Evolutionary conservation across 495 filamentous ascomycete species (phyloP).

Genomic region (Aspergillus bridgeri): DNA sequence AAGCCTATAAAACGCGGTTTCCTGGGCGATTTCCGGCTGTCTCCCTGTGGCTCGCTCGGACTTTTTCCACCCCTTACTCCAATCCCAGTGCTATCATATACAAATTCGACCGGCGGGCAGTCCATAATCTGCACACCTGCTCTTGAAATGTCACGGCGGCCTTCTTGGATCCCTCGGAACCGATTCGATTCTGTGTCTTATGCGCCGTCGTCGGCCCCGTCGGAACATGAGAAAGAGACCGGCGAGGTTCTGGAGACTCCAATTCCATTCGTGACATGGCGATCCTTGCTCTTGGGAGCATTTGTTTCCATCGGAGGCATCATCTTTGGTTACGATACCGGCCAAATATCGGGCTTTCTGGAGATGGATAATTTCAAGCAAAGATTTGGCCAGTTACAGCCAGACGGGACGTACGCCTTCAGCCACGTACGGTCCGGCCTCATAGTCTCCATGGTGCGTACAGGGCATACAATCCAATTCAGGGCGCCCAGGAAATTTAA

Average conservation of each 20-base stretch:
- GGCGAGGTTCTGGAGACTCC: conserved; percentile 16
- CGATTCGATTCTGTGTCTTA: no score
- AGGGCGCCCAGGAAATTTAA: neutral
- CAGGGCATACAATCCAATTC: neutral
- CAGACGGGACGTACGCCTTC: conserved; percentile 35
- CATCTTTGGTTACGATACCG: conserved; percentile 51
- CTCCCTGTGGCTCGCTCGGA: no score
- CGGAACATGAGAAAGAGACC: neutral
- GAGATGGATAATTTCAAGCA: conserved; percentile 51
- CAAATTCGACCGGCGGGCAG: no score
- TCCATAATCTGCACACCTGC: neutral
- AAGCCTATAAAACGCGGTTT: no score
- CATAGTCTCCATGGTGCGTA: conserved; percentile 46
- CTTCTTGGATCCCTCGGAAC: conserved; percentile 1
- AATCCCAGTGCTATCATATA: no score
- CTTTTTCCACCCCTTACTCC: neutral
- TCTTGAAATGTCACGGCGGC: neutral
- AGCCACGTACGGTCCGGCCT: conserved; percentile 50
- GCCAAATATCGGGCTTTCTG: conserved; percentile 56
- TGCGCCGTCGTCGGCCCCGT: neutral
- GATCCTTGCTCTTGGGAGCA: conserved; percentile 43
- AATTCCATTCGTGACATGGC: conserved; percentile 41
- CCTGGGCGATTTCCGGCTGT: no score
- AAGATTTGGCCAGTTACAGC: conserved; percentile 37
- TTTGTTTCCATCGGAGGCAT: conserved; percentile 66